Evolutionary conservation across 768 basidiomycete species (phyloP).

Genomic region (Epithele typhae): DNA sequence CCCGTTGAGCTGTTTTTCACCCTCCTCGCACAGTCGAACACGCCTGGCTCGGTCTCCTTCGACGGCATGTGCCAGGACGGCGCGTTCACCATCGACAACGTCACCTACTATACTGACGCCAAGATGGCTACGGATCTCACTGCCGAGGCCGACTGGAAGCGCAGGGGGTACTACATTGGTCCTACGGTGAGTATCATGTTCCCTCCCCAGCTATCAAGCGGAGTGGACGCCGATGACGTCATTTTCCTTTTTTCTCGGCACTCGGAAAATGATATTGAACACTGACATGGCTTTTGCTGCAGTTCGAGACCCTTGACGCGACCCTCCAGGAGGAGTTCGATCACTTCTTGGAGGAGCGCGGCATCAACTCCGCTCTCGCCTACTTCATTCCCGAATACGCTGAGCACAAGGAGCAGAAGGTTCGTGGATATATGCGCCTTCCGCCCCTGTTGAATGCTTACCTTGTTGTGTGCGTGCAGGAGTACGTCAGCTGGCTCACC

Average conservation of each 20-base stretch:
- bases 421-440: constrained; percentile 29
- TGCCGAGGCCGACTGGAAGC: constrained; percentile 91
- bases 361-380: constrained; percentile 78
- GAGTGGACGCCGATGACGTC: too few species aligned
- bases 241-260: too few species aligned
- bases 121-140: constrained; percentile 71
- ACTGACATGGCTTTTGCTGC: constrained; percentile 3
- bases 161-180: constrained; percentile 88
- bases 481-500: constrained; percentile 87
- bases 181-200: constrained; percentile 76
- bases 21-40: constrained; percentile 34
- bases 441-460: background rate
- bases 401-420: constrained; percentile 91
- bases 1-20: too few species aligned
- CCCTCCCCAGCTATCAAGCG: background rate
- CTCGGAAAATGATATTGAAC: background rate
- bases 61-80: constrained; percentile 80
- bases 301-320: constrained; percentile 90
- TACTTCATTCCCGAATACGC: constrained; percentile 87
- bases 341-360: constrained; percentile 84
- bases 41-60: constrained; percentile 66
- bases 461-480: constrained; percentile 39
- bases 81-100: constrained; percentile 81
- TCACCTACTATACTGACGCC: constrained; percentile 76
- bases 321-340: constrained; percentile 90